Evolutionary conservation across 441 rosid species (phyloP), one percentile per base, ranked within the genome.

Genomic region (Bruguiera hainesii): DNA sequence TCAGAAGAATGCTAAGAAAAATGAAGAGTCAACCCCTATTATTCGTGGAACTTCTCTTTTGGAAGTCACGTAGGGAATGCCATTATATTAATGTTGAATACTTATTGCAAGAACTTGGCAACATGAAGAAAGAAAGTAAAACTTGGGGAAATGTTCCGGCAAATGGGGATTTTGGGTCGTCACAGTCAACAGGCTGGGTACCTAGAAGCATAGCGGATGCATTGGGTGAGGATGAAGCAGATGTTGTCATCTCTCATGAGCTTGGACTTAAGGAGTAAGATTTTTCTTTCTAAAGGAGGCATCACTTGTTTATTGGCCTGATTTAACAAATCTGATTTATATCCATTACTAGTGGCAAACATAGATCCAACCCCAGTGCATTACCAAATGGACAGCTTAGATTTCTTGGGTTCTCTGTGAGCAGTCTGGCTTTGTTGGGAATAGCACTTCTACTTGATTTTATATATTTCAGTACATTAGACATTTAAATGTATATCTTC

Each of bases 201-300:
- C 85, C 69, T 37, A 86, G 92, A 81, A 96, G 84, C 87, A 63
- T 96, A 78, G 97, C 97, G 66, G 98, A 96, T 84, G 97, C 99
- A 46, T 78, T 96, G 79, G 99, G 99, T 56, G 99, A 96, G 60
- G 99, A 96, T 76, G 99, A 96, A 79, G 97, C 96, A 75, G 98
- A 96, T 85, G 96, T 90, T 64, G 83, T 87, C 69, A 81, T 93
- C 74, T 70, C 90, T 67, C 90, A 87, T 81, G 86, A 83, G 53
- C 74, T 75, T 25, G 82, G 58, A 8, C 7, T 25, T 55, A 55
- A 6, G 16, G 28, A 74, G 93, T 85, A 80, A 83, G 89, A 55
- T 55, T 55, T 39, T 55, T 10, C 18, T 55, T 23, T 20, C 4
- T 15, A 55, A 23, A 11, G 25, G 10, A 20, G 58, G 28, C 61